These are phyloP conservation scores for Pichia sp. DNA, from an alignment of 1,139 yeast species.

Conservation along the genomic window DNA sequence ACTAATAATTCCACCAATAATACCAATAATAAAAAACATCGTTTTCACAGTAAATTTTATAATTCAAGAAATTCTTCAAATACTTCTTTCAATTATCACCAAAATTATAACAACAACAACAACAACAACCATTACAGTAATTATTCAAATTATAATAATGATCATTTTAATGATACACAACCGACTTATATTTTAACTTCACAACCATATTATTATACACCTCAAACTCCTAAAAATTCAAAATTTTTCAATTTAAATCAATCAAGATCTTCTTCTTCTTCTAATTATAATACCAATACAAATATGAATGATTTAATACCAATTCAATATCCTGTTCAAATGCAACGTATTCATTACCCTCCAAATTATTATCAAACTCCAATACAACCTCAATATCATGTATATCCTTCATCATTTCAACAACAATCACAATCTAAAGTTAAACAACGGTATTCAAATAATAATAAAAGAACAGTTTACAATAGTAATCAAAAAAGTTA, in stretches of 20 bases:
- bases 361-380: neutral
- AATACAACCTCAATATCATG: neutral
- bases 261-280: neutral
- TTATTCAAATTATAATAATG: neutral
- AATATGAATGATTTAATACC: neutral
- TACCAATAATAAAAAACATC: neutral
- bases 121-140: neutral
- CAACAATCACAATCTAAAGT: neutral
- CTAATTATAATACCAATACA: neutral
- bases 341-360: neutral
- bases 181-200: slow-evolving; percentile 1
- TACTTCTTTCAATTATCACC: neutral
- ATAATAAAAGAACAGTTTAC: neutral
- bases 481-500: neutral
- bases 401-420: neutral
- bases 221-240: neutral
- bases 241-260: neutral
- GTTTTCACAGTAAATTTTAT: neutral
- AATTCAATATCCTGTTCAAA: neutral
- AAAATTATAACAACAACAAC: neutral
- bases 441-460: neutral
- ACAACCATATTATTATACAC: slow-evolving; percentile 3
- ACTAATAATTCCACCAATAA: neutral
- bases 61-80: neutral
- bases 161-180: neutral